Base-by-base conservation (phyloP, 1,284 basidiomycete species). In the Tetrapyrgos nigripes region DNA sequence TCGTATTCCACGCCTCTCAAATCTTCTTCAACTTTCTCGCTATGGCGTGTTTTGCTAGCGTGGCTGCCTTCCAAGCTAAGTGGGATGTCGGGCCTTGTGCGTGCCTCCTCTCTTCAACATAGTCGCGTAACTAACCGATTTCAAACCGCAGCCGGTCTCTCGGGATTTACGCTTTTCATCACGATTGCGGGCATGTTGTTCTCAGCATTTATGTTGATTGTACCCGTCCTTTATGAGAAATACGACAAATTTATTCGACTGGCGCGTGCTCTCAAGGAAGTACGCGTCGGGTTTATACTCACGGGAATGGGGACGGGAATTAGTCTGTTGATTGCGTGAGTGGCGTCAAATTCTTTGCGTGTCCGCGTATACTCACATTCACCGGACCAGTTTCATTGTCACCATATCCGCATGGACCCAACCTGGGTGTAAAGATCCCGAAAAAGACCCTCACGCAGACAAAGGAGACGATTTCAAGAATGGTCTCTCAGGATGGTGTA, bases 11-110 rank as follows among this genome's bases (percentile, higher is more conserved):
- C 71, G 73, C 82, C 23, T 85, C 82, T 1, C 88, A 95, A 79
- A 82, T 86, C 55, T 94, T 96, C 80, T 93, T 96, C 84, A 89
- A 91, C 70, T 96, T 96, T 70, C 81, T 96, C 48, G 87, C 92
- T 10, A 90, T 96, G 85, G 91, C 88, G 55, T 94, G 92, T 69
- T 94, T 93, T 68, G 94, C 89, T 3, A 89, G 89, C 63, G 90
- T 94, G 2, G 94, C 94, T 0, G 80, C 81, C 21, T 97, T 96
- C 72, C 94, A 97, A 66, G 87, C 89, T 4, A 89, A 91, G 66
- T 94, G 86, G 85, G 66, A 78, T 19, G 83, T 96, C 43, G 91
- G 91, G 3, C 92, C 93, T 54, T 95, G 94, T 95, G 68, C 68
- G 93, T 86, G 26, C 44, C 33, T 33, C 44, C 56, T 52, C 27